Evolutionary conservation across 2,329 filamentous ascomycete genomes (phyloP).

Genomic region (Aspergillus sp.): DNA sequence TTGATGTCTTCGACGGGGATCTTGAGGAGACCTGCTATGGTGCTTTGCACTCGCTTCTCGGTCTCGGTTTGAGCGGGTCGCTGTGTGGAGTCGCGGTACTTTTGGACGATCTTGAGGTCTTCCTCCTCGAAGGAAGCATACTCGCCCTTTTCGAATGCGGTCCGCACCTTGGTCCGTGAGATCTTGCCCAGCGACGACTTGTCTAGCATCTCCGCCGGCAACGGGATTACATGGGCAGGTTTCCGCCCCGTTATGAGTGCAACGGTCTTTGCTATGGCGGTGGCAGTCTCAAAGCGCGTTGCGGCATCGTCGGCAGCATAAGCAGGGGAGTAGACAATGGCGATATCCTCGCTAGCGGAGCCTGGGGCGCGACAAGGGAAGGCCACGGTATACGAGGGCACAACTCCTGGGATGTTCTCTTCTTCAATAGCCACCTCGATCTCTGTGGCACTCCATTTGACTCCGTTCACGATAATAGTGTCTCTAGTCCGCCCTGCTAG

Average conservation of each 20-base stretch:
- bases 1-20: constrained; percentile 15
- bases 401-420: constrained; percentile 26
- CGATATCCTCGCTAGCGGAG: constrained; percentile 41
- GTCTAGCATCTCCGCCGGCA: constrained; percentile 9
- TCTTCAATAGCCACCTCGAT: constrained; percentile 45
- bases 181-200: constrained; percentile 20
- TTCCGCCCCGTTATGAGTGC: constrained; percentile 5
- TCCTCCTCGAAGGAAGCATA: background rate
- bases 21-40: constrained; percentile 10
- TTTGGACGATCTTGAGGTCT: background rate
- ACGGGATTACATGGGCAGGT: constrained; percentile 11
- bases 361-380: constrained; percentile 45
- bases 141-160: constrained; percentile 36
- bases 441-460: constrained; percentile 44
- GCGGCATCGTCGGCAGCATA: constrained; percentile 12
- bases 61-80: background rate
- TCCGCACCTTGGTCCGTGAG: constrained; percentile 18
- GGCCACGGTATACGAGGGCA: constrained; percentile 23
- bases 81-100: constrained; percentile 1
- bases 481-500: constrained; percentile 39
- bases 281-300: constrained; percentile 10
- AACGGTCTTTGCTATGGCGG: constrained; percentile 11
- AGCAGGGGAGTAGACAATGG: constrained; percentile 41
- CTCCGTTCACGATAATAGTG: constrained; percentile 50
- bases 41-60: background rate